Evolutionary conservation across 345 rosid species (phyloP).

Genomic region (Eucalyptus pauciflora): DNA sequence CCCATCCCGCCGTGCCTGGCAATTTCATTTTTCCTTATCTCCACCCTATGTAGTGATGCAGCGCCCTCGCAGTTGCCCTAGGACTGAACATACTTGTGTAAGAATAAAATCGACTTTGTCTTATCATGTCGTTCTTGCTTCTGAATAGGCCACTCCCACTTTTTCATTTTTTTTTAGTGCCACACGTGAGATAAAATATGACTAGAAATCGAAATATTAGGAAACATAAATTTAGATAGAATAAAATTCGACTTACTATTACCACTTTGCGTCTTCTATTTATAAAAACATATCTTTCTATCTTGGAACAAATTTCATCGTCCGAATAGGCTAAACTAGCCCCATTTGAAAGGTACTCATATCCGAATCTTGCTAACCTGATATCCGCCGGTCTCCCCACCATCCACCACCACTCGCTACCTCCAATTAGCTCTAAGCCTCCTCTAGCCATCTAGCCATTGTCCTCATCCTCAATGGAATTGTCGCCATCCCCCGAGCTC

Average conservation of each 20-base stretch:
- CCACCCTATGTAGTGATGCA: not conserved
- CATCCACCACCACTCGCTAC: not conserved
- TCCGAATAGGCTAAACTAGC: not conserved
- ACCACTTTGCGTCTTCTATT: not conserved
- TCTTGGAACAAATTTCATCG: not conserved
- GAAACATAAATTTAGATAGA: not conserved
- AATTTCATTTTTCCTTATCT: not conserved
- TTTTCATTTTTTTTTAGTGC: too few species aligned
- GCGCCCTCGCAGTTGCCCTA: not conserved
- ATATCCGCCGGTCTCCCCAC: not conserved
- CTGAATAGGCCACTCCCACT: not conserved
- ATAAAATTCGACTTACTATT: not conserved
- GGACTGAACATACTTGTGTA: not conserved
- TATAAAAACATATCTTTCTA: not conserved
- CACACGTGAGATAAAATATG: not conserved
- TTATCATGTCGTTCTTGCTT: not conserved
- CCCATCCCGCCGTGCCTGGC: not conserved
- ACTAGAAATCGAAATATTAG: not conserved
- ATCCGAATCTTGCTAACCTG: not conserved
- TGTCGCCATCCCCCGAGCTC: not conserved
- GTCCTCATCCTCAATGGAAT: not conserved
- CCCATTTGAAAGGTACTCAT: not conserved
- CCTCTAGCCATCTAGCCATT: accelerated
- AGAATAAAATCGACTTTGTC: not conserved
- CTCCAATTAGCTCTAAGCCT: not conserved